These are phyloP conservation scores for Colletotrichum sansevieriae DNA, from an alignment of 2,329 filamentous ascomycete genomes.

Conservation along the genomic window DNA sequence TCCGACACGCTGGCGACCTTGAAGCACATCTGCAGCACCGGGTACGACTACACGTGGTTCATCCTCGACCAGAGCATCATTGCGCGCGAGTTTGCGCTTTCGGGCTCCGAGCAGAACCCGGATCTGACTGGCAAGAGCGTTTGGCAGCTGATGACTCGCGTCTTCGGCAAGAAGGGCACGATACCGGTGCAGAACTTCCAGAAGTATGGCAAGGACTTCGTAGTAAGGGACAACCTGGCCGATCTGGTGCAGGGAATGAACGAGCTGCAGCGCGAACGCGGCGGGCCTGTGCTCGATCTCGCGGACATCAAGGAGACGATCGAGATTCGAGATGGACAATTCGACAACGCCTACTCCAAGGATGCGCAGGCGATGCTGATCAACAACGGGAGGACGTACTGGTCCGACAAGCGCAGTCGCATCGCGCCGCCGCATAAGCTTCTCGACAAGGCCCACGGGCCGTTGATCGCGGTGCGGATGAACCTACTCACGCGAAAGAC, in stretches of 20 bases:
- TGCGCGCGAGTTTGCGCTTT: constrained; percentile 72
- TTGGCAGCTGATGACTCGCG: constrained; percentile 63
- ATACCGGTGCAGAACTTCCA: constrained; percentile 69
- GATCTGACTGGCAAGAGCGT: constrained; percentile 70
- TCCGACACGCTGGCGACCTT: constrained; percentile 70
- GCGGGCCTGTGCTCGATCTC: constrained; percentile 62
- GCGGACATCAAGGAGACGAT: constrained; percentile 60
- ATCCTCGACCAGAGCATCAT: constrained; percentile 70
- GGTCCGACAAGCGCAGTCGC: constrained; percentile 64
- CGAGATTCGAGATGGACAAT: constrained; percentile 67
- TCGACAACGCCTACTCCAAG: constrained; percentile 69
- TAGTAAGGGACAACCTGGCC: constrained; percentile 67
- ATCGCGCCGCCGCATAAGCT: constrained; percentile 67
- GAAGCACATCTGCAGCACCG: constrained; percentile 70
- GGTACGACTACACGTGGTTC: constrained; percentile 75
- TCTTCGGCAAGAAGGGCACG: constrained; percentile 66
- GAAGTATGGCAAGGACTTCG: constrained; percentile 70
- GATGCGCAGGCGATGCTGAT: constrained; percentile 74
- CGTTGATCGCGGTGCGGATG: constrained; percentile 71
- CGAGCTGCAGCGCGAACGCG: constrained; percentile 60
- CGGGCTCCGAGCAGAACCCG: constrained; percentile 73
- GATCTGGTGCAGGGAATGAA: constrained; percentile 72
- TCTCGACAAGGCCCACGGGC: constrained; percentile 66
- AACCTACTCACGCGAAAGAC: constrained; percentile 73
- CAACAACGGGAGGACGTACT: constrained; percentile 67